Evolutionary conservation across 768 basidiomycete genomes (phyloP).

Genomic region (Lyophyllum atratum): DNA sequence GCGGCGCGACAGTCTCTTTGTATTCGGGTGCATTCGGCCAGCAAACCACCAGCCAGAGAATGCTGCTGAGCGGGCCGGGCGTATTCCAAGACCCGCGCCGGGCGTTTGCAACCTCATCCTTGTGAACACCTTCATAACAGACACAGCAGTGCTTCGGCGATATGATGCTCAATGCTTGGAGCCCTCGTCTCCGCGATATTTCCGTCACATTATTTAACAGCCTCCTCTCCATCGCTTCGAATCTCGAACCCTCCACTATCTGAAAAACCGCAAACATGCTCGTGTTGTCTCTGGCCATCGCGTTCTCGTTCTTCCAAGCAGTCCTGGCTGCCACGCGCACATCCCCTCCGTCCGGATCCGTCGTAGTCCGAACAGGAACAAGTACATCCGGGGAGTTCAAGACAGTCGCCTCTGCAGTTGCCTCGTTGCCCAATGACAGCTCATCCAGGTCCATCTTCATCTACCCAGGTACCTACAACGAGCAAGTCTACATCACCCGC

Average conservation of each 20-base stretch:
- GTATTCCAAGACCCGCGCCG: not conserved
- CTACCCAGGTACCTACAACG: constrained; percentile 47
- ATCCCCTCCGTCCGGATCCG: constrained; percentile 42
- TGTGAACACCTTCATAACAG: not conserved
- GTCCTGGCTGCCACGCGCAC: constrained; percentile 37
- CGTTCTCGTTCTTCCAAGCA: constrained; percentile 3
- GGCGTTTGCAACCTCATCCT: not conserved
- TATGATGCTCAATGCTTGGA: not conserved
- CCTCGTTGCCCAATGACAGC: constrained; percentile 41
- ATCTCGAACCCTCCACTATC: not conserved
- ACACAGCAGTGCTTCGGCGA: not conserved
- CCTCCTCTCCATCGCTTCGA: not conserved
- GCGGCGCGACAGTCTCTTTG: no score
- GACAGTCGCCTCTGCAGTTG: constrained; percentile 41
- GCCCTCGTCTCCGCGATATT: not conserved
- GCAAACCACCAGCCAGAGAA: no score
- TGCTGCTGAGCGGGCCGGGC: not conserved
- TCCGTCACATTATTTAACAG: not conserved
- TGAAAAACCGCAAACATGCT: not conserved
- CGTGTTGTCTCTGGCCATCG: not conserved
- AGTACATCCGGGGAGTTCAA: constrained; percentile 40
- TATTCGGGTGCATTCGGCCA: no score
- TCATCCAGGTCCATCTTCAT: constrained; percentile 44
- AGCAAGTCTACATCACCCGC: constrained; percentile 47
- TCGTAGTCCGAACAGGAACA: constrained; percentile 41